Percentiles rank a stretch among this genome's conserved stretches.
These are phyloP conservation scores for Fusarium sp. DNA, from an alignment of 2,329 filamentous ascomycete species.

Conservation along the genomic window DNA sequence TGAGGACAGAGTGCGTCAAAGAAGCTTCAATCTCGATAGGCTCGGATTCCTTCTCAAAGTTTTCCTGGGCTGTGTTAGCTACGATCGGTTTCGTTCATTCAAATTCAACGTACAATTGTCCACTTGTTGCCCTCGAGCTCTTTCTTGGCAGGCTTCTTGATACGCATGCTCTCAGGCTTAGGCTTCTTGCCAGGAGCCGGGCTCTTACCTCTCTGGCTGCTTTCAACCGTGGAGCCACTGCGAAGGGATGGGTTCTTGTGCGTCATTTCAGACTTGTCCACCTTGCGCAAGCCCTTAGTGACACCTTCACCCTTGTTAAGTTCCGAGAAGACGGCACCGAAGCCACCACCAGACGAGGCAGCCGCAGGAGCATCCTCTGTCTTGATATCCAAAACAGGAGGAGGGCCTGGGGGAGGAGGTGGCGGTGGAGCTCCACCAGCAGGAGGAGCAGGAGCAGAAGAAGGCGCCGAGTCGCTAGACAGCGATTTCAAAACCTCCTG, in stretches of 20 bases:
- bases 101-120: slow-evolving; percentile 72
- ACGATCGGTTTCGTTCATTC: neutral
- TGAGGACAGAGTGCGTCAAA: slow-evolving; percentile 88
- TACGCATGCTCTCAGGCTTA: slow-evolving; percentile 85
- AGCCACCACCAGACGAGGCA: slow-evolving; percentile 75
- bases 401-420: slow-evolving; percentile 70
- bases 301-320: slow-evolving; percentile 91
- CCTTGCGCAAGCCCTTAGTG: slow-evolving; percentile 89
- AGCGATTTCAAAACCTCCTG: slow-evolving; percentile 73
- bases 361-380: slow-evolving; percentile 49
- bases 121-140: slow-evolving; percentile 91
- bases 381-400: slow-evolving; percentile 72
- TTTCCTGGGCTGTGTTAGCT: slow-evolving; percentile 69
- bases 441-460: slow-evolving; percentile 64
- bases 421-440: slow-evolving; percentile 62
- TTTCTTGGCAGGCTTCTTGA: slow-evolving; percentile 83
- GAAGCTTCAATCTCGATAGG: slow-evolving; percentile 85
- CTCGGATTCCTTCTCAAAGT: slow-evolving; percentile 80
- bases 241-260: slow-evolving; percentile 96
- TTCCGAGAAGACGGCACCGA: slow-evolving; percentile 90
- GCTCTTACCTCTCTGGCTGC: slow-evolving; percentile 76
- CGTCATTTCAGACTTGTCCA: slow-evolving; percentile 96
- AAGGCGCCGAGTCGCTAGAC: slow-evolving; percentile 46
- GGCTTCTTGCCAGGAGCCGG: slow-evolving; percentile 89
- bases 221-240: slow-evolving; percentile 75